phyloP scores from a whole-genome alignment of 768 basidiomycete species.

The Sporobolomyces roseus region DNA sequence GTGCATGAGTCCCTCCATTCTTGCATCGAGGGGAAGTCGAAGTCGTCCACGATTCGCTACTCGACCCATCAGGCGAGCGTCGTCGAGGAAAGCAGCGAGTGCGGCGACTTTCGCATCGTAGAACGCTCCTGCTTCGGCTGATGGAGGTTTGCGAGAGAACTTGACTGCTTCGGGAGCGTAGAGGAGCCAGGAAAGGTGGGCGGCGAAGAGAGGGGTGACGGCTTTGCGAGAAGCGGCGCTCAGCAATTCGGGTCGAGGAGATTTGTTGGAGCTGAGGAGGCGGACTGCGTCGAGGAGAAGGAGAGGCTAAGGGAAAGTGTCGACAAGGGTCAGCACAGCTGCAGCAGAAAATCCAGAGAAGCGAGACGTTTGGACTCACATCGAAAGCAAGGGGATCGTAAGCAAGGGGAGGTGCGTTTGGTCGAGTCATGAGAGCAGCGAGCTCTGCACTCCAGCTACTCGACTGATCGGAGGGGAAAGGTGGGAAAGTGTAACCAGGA shows the following conservation, averaged over 20 bases:
- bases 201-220: slow-evolving; percentile 26
- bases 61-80: slow-evolving; percentile 41
- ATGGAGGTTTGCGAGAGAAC: slow-evolving; percentile 19
- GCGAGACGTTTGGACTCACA: slow-evolving; percentile 10
- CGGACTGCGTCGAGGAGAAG: slow-evolving; percentile 43
- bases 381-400: slow-evolving; percentile 40
- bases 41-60: slow-evolving; percentile 38
- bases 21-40: slow-evolving; percentile 25
- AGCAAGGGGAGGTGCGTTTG: slow-evolving; percentile 13
- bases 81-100: slow-evolving; percentile 44
- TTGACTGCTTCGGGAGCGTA: slow-evolving; percentile 26
- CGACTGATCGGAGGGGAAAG: slow-evolving; percentile 10
- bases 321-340: background rate
- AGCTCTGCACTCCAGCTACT: slow-evolving; percentile 20
- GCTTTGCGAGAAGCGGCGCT: slow-evolving; percentile 4
- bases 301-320: slow-evolving; percentile 29
- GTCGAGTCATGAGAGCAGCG: background rate
- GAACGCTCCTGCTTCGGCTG: slow-evolving; percentile 21
- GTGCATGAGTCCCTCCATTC: slow-evolving; percentile 33
- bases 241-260: slow-evolving; percentile 4
- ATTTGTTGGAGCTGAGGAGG: slow-evolving; percentile 31
- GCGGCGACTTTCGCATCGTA: slow-evolving; percentile 44
- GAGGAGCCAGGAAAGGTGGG: slow-evolving; percentile 42
- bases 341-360: background rate
- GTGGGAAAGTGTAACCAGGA: slow-evolving; percentile 36